Percentiles rank a stretch among this genome's conserved stretches.
Conservation (phyloP, 2,329 filamentous ascomycete species). For the Basipetospora chlamydospora region DNA sequence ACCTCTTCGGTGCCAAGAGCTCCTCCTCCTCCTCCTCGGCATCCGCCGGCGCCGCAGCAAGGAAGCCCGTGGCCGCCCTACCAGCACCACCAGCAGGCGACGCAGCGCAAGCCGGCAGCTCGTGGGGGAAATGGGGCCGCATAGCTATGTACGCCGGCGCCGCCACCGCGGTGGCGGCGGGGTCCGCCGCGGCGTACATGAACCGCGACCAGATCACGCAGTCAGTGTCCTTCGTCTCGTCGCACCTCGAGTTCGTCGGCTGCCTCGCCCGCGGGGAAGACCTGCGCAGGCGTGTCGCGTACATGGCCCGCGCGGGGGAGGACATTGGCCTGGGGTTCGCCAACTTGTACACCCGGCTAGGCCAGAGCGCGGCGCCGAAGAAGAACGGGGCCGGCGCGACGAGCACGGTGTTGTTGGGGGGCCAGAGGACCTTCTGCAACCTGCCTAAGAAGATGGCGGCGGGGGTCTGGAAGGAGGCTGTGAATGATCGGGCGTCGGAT, state of each 20-base stretch:
- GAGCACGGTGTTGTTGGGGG: slow-evolving; percentile 46
- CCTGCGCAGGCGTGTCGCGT: slow-evolving; percentile 57
- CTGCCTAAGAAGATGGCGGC: slow-evolving; percentile 45
- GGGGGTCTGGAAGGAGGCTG: slow-evolving; percentile 50
- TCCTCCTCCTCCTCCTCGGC: neutral
- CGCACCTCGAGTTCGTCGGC: slow-evolving; percentile 86
- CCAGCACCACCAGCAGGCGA: slow-evolving; percentile 5
- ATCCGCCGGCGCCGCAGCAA: slow-evolving; percentile 10
- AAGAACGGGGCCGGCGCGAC: slow-evolving; percentile 32
- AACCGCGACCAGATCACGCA: slow-evolving; percentile 67
- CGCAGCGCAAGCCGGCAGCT: slow-evolving; percentile 11
- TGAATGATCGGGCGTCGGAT: slow-evolving; percentile 67
- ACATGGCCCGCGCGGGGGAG: slow-evolving; percentile 47
- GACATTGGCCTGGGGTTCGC: slow-evolving; percentile 62
- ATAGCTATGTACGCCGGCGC: slow-evolving; percentile 78
- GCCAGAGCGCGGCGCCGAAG: slow-evolving; percentile 46
- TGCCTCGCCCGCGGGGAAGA: slow-evolving; percentile 77
- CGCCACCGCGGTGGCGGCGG: slow-evolving; percentile 66
- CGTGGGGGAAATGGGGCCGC: slow-evolving; percentile 72
- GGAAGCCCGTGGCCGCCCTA: slow-evolving; percentile 15
- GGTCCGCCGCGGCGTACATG: slow-evolving; percentile 72
- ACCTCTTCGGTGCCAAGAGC: slow-evolving; percentile 42
- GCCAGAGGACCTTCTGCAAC: slow-evolving; percentile 78
- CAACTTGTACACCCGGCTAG: slow-evolving; percentile 78
- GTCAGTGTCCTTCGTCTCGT: slow-evolving; percentile 70